Evolutionary conservation across 805 yeast species (phyloP).

Genomic region (Nakazawaea ishiwadae): DNA sequence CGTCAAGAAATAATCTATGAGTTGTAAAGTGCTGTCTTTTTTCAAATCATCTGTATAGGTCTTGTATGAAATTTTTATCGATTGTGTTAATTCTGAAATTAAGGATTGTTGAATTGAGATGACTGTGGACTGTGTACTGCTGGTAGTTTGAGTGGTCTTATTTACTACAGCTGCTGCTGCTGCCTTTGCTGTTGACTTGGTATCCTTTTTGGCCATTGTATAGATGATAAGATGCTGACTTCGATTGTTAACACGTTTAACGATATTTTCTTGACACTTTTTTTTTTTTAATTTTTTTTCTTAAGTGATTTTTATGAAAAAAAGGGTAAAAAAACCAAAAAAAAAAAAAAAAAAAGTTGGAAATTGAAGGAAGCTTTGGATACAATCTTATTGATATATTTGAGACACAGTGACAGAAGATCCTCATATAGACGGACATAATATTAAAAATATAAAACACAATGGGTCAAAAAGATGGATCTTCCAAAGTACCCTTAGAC

Average conservation of each 20-base stretch:
- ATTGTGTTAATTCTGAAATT: conserved; percentile 25
- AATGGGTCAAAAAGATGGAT: not conserved
- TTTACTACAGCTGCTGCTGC: conserved; percentile 13
- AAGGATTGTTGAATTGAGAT: conserved; percentile 14
- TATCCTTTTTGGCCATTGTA: conserved; percentile 36
- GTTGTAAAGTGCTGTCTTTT: conserved; percentile 40
- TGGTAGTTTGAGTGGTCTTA: conserved; percentile 9
- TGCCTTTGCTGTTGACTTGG: conserved; percentile 20
- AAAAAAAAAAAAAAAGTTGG: not conserved
- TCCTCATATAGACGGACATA: too few relatives aligned
- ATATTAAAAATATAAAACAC: not conserved
- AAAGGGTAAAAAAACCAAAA: not conserved
- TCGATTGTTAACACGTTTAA: conserved; percentile 2
- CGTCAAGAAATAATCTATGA: conserved; percentile 73
- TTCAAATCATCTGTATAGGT: conserved; percentile 27
- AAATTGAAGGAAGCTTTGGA: not conserved
- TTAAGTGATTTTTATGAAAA: too few relatives aligned
- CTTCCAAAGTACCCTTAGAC: too few relatives aligned
- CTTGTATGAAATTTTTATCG: conserved; percentile 26
- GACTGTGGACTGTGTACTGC: conserved; percentile 1
- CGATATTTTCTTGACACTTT: not conserved
- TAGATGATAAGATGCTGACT: not conserved
- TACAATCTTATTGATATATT: too few relatives aligned
- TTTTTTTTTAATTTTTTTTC: not conserved
- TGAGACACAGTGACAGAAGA: too few relatives aligned